Evolutionary conservation across 139 green algal genomes (phyloP).

Genomic region (Zygnema cylindricum): DNA sequence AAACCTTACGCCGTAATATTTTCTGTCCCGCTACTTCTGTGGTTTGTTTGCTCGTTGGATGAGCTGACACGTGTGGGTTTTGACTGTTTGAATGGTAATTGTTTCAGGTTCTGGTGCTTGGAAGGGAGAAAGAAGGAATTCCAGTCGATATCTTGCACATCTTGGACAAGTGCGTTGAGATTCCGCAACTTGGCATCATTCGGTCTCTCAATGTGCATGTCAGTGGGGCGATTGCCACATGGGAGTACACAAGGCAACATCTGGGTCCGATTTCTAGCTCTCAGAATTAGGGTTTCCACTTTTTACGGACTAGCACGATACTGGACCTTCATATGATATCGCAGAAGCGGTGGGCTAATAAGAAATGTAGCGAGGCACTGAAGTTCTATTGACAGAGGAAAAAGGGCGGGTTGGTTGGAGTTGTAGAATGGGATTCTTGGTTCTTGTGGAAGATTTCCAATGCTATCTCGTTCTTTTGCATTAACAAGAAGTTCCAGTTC

Average conservation of each 20-base stretch:
- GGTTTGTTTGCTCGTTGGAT: background rate
- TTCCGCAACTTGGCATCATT: conserved; percentile 88
- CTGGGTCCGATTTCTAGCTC: too few species aligned
- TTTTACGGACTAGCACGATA: too few species aligned
- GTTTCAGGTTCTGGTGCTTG: conserved; percentile 82
- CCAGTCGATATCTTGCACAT: conserved; percentile 68
- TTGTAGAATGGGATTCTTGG: too few species aligned
- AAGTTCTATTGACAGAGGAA: too few species aligned
- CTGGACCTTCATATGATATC: too few species aligned
- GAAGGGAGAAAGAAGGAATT: conserved; percentile 84
- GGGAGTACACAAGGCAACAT: conserved; percentile 79
- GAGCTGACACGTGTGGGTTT: background rate
- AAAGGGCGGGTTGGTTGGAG: too few species aligned
- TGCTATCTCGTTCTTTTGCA: too few species aligned
- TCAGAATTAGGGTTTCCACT: too few species aligned
- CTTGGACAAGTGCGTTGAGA: conserved; percentile 88
- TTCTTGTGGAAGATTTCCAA: too few species aligned
- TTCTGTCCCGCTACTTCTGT: background rate
- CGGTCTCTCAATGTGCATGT: conserved; percentile 94
- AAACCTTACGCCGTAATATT: background rate
- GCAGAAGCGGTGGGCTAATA: too few species aligned
- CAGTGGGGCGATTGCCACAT: conserved; percentile 81
- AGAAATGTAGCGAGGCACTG: too few species aligned
- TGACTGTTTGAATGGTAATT: conserved; percentile 13
- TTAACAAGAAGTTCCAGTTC: too few species aligned